Evolutionary conservation across 2,329 filamentous ascomycete genomes (phyloP).

Genomic region (Fusarium humuli): DNA sequence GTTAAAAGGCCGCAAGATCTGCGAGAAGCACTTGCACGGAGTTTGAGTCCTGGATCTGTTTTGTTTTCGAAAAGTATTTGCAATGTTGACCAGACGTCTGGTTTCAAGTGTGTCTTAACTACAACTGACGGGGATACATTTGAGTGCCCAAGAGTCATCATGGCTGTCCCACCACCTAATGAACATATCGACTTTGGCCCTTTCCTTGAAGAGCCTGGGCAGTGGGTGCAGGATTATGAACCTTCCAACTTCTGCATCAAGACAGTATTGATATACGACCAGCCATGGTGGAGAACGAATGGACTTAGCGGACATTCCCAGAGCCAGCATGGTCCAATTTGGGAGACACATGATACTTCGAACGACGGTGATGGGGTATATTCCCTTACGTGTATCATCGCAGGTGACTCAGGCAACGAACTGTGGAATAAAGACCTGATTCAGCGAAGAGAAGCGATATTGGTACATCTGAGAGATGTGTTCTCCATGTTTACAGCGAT

Average conservation of each 20-base stretch:
- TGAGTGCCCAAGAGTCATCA: neutral
- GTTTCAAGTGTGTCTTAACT: neutral
- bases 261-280: neutral
- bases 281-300: neutral
- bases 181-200: neutral
- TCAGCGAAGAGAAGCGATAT: neutral
- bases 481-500: neutral
- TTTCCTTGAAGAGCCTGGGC: rapidly evolving
- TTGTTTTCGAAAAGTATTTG: neutral
- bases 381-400: neutral
- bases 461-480: neutral
- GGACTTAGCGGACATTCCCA: neutral
- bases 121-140: neutral
- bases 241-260: neutral
- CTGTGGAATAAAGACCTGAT: neutral
- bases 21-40: neutral
- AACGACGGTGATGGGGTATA: neutral
- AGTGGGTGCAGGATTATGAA: neutral
- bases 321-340: neutral
- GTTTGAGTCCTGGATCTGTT: neutral
- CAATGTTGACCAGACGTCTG: neutral
- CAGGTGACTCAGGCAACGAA: neutral
- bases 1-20: neutral
- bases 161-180: rapidly evolving
- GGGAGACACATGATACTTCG: neutral